A percentile compares a stretch with the other conserved stretches of the same genome.
These are phyloP conservation scores for Epichloe elymi DNA, from an alignment of 2,329 filamentous ascomycete genomes.

Conservation along the genomic window DNA sequence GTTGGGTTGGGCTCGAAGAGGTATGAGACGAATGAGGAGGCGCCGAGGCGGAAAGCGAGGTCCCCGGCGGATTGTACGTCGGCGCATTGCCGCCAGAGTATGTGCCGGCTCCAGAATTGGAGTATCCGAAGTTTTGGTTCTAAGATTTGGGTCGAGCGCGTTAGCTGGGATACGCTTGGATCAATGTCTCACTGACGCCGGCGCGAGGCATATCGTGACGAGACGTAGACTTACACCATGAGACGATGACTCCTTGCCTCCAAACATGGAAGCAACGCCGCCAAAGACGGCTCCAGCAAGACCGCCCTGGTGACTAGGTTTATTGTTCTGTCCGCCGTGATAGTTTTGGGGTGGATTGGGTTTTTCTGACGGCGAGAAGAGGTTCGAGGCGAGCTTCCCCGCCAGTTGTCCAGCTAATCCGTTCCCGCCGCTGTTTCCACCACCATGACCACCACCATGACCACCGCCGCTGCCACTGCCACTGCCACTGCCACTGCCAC, in stretches of 20 bases:
- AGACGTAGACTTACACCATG: constrained; percentile 9
- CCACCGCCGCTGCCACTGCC: constrained; percentile 21
- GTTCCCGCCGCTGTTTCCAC: constrained; percentile 23
- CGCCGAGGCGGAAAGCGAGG: constrained; percentile 14
- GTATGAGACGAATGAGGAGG: constrained; percentile 11
- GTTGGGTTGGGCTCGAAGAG: constrained; percentile 16
- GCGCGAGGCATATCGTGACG: neutral
- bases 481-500: too few relatives aligned
- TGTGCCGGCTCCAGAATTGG: constrained; percentile 36
- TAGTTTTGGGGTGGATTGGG: constrained; percentile 33
- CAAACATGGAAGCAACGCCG: constrained; percentile 40
- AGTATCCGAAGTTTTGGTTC: constrained; percentile 51
- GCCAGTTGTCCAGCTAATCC: constrained; percentile 40
- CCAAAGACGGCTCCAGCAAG: constrained; percentile 41
- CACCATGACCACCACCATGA: constrained; percentile 18
- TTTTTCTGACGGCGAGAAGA: constrained; percentile 35
- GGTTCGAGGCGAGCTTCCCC: constrained; percentile 40
- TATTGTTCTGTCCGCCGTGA: constrained; percentile 31
- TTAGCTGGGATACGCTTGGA: constrained; percentile 5
- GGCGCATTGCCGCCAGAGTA: constrained; percentile 53
- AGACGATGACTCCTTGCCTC: constrained; percentile 26
- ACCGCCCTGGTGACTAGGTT: constrained; percentile 29
- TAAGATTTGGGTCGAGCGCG: constrained; percentile 10
- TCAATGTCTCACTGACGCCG: neutral
- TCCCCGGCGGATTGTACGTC: constrained; percentile 24